Conservation (phyloP, 768 basidiomycete genomes). For the Hericium rajendrae region DNA sequence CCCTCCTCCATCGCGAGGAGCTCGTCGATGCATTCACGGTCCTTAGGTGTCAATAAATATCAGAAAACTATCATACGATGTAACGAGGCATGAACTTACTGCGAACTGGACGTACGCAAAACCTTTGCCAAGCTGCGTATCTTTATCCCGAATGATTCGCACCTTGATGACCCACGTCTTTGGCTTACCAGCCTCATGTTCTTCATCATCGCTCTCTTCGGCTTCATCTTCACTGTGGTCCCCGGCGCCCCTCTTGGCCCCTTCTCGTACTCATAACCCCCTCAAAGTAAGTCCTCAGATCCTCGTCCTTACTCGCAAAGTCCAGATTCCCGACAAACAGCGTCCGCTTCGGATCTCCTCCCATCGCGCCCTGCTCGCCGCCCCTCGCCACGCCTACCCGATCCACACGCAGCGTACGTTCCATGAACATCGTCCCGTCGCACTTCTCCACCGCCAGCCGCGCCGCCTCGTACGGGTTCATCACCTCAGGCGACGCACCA, state of each 20-base stretch:
- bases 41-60: slow-evolving; percentile 34
- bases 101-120: slow-evolving; percentile 88
- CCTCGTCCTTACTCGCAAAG: slow-evolving; percentile 86
- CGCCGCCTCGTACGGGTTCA: slow-evolving; percentile 70
- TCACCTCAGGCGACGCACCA: slow-evolving; percentile 31
- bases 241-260: slow-evolving; percentile 44
- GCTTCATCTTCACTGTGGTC: slow-evolving; percentile 20
- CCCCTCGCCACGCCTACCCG: slow-evolving; percentile 20
- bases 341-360: slow-evolving; percentile 67
- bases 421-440: slow-evolving; percentile 69
- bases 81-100: slow-evolving; percentile 35
- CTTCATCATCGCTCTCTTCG: slow-evolving; percentile 18
- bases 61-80: neutral
- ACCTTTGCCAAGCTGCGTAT: slow-evolving; percentile 90
- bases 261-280: slow-evolving; percentile 53
- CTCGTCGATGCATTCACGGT: slow-evolving; percentile 88
- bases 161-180: slow-evolving; percentile 70
- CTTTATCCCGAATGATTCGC: slow-evolving; percentile 82
- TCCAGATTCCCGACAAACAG: slow-evolving; percentile 92
- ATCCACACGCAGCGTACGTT: slow-evolving; percentile 74
- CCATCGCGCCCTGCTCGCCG: slow-evolving; percentile 19
- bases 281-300: slow-evolving; percentile 82
- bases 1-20: slow-evolving; percentile 67
- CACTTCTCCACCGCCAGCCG: slow-evolving; percentile 43
- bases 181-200: slow-evolving; percentile 23